Evolutionary conservation across 495 filamentous ascomycete species (phyloP), one percentile per base, ranked within the genome.

Genomic region (Hapsidospora chrysogenum): DNA sequence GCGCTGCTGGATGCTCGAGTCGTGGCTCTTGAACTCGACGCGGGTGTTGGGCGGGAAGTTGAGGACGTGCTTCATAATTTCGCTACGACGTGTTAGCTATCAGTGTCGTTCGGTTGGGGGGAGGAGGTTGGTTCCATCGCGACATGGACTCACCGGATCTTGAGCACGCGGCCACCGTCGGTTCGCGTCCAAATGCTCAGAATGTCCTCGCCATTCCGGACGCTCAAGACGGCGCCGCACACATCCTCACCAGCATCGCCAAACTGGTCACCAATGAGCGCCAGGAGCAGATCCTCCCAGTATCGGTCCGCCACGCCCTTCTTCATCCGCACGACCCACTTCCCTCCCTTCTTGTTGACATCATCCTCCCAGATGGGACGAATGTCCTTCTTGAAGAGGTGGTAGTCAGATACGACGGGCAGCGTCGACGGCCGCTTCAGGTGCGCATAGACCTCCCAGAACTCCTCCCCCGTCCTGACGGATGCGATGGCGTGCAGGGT

Each of bases 361-460:
- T 93, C 83, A 48, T 97, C 89, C 58, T 97, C 89, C 89, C 89
- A 97, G 49, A 96, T 89, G 25, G 89, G 89, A 39, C 89, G 75
- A 19, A 96, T 85, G 31, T 85, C 92, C 49, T 92, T 85, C 64
- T 89, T 92, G 62, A 97, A 97, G 35, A 97, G 77, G 53, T 96
- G 92, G 52, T 95, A 97, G 51, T 97, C 89, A 10, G 85, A 94
- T 19, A 96, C 89, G 15, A 85, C 76, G 8, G 89, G 89, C 32
- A 97, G 64, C 10, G 70, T 60, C 28, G 82, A 93, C 2, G 89
- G 92, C 13, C 82, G 74, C 53, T 92, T 92, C 33, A 97, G 66
- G 53, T 96, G 87, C 17, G 71, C 64, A 53, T 94, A 96, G 10
- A 92, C 70, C n/a, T 70, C 61, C 75, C 86, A 96, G 55, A 97